Evolutionary conservation across 345 rosid genomes (phyloP), one percentile per base, ranked within the genome.

Genomic region (Eucalyptus melliodora): DNA sequence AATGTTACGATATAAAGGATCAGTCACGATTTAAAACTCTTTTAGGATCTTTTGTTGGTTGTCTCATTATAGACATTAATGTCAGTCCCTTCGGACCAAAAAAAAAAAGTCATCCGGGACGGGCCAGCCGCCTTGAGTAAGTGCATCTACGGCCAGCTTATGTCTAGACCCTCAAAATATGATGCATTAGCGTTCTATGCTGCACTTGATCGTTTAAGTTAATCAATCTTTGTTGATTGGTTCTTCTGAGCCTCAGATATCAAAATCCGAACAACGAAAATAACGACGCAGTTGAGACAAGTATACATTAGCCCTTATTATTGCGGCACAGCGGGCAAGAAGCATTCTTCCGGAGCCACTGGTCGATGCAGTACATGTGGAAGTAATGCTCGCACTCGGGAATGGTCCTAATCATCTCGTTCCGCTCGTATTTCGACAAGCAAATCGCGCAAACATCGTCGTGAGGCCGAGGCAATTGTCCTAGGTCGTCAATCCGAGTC

Each of bases 301-400:
- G 23, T 19, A 72, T 6, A 37, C 11, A 26, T 42, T 87, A 87
- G 3, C 50, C 50, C 4, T 87, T 44, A 12, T 44, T 45, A 49
- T 30, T 72, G 40, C 86, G 83, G 40, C 89, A 88, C 15, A 88
- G 26, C 14, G 89, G 89, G 86, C 89, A 88, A 34, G 89, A 47
- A 16, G 59, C 59, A 88, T 88, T 88, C 85, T 11, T 88, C 86
- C 49, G 30, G 30, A 88, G 89, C 89, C 89, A 88, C 27, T 10
- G 83, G 53, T 69, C 89, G 49, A 88, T 88, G 89, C 89, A 88
- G 47, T 72, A 30, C 1, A 8, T 47, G 14, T 88, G 89, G 77
- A 88, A 88, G 86, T 69, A 88, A 65, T 88, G 89, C 27, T 50
- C 6, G 86, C 89, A 88, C 15, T 65, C 86, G 30, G 89, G 89